A percentile compares a stretch with the other conserved stretches of the same genome.
These are phyloP conservation scores for Leccinum fibrillosum DNA, from an alignment of 768 basidiomycete species.

Conservation along the genomic window DNA sequence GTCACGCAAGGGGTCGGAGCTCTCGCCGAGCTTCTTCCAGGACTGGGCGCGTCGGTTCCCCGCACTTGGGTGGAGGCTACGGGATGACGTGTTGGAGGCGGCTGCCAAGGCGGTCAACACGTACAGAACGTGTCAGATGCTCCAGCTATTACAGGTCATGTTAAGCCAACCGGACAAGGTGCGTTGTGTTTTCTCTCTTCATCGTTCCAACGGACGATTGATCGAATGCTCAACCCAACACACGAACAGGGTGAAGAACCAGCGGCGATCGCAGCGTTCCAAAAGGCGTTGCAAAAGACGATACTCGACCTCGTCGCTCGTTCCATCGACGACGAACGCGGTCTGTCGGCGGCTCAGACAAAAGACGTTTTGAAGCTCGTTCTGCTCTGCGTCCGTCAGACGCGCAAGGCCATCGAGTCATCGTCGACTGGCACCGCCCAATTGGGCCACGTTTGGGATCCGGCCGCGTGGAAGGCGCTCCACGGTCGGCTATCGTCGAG, in stretches of 20 bases:
- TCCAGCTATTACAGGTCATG: constrained; percentile 67
- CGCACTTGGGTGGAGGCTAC: constrained; percentile 59
- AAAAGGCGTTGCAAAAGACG: constrained; percentile 46
- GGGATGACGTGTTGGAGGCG: constrained; percentile 54
- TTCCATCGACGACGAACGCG: constrained; percentile 45
- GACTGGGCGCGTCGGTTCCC: constrained; percentile 73
- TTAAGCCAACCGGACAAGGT: constrained; percentile 41
- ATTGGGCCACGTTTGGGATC: constrained; percentile 51
- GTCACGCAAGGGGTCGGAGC: constrained; percentile 73
- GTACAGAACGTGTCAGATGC: constrained; percentile 73
- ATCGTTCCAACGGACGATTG: background rate
- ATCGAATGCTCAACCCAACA: constrained; percentile 4
- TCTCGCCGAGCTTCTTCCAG: constrained; percentile 72
- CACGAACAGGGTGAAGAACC: constrained; percentile 31
- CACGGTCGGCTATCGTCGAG: constrained; percentile 44
- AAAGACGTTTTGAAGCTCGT: constrained; percentile 80
- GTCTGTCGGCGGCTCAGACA: constrained; percentile 58
- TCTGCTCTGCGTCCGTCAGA: constrained; percentile 61
- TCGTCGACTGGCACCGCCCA: constrained; percentile 18
- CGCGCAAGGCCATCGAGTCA: constrained; percentile 42
- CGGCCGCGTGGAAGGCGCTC: constrained; percentile 53
- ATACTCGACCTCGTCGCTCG: constrained; percentile 47
- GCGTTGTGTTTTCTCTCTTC: background rate
- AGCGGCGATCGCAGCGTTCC: constrained; percentile 43
- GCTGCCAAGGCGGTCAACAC: constrained; percentile 63